Evolutionary conservation across 352 stramenopile genomes (phyloP), one percentile per base, ranked within the genome.

Genomic region (Phytophthora niederhauseri): DNA sequence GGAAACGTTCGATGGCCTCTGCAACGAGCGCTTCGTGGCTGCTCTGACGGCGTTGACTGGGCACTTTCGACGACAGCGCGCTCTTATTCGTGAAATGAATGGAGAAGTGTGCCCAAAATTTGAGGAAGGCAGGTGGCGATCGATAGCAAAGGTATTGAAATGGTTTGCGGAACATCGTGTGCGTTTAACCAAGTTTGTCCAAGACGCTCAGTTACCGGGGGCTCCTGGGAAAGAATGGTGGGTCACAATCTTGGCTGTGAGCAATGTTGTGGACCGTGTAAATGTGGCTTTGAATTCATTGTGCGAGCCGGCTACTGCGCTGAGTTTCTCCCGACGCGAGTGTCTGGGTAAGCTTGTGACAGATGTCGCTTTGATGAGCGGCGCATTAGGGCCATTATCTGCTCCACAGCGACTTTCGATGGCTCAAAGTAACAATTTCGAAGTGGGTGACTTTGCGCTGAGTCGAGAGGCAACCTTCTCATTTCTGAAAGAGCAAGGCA

Each of bases 401-500:
- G 57, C 19, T 3, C n/a, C 55, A 36, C 57, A 70, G 9, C 63
- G 36, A 24, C n/a, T 24, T 61, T 20, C 48, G 20, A 45, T 64
- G 43, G 14, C n/a, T 20, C 57, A 67, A 51, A 46, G 3, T n/a
- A 30, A 71, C 15, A 57, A 48, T 46, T 73, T 64, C 50, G 65
- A 70, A 38, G 24, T 64, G 46, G 70, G 59, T 2, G 43, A 53
- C 50, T 73, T 73, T 48, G 50, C 50, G 15, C 28, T 77, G 24
- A 73, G 50, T 65, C 55, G 54, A 55, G 60, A 70, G 12, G 56
- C 52, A 17, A 64, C 61, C 1, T 30, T 70, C 56, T 66, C 53
- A 5, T 77, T 77, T 45, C 19, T 77, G 38, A 77, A 77, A 62
- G 66, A 77, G 26, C 70, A 75, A 72, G 61, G 70, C 19, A 75